phyloP scores from a whole-genome alignment of 345 rosid species.

The Citrus unshiu region DNA sequence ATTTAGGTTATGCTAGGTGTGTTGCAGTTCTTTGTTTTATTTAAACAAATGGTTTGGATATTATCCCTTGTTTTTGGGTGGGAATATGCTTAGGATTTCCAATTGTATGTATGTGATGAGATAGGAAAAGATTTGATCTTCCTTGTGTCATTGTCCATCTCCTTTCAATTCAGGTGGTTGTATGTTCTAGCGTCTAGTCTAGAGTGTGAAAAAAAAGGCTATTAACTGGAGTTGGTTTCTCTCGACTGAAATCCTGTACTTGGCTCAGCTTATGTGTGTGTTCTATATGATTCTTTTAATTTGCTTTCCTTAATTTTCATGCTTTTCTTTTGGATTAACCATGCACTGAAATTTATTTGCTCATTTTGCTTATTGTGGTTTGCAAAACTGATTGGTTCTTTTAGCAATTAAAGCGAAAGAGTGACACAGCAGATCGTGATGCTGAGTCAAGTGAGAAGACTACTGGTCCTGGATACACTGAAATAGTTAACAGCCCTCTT shows the following conservation, averaged over 20 bases:
- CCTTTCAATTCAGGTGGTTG: neutral
- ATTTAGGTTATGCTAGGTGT: neutral
- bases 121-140: neutral
- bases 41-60: neutral
- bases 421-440: slow-evolving; percentile 49
- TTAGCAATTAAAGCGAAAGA: slow-evolving; percentile 78
- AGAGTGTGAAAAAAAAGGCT: neutral
- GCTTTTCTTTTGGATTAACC: neutral
- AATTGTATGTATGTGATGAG: neutral
- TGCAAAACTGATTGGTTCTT: slow-evolving; percentile 11
- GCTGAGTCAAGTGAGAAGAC: slow-evolving; percentile 53
- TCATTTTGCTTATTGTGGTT: slow-evolving; percentile 11
- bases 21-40: neutral
- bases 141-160: neutral
- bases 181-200: neutral
- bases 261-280: neutral
- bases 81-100: neutral
- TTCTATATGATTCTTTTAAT: neutral
- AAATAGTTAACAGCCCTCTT: slow-evolving; percentile 43
- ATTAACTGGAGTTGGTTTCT: neutral
- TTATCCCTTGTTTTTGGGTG: neutral
- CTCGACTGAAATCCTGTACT: neutral
- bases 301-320: neutral
- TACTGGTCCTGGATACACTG: slow-evolving; percentile 42
- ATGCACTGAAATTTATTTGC: slow-evolving; percentile 6